These are phyloP conservation scores for Phellopilus nigrolimitatus DNA, from an alignment of 1,284 basidiomycete species.

Conservation along the genomic window DNA sequence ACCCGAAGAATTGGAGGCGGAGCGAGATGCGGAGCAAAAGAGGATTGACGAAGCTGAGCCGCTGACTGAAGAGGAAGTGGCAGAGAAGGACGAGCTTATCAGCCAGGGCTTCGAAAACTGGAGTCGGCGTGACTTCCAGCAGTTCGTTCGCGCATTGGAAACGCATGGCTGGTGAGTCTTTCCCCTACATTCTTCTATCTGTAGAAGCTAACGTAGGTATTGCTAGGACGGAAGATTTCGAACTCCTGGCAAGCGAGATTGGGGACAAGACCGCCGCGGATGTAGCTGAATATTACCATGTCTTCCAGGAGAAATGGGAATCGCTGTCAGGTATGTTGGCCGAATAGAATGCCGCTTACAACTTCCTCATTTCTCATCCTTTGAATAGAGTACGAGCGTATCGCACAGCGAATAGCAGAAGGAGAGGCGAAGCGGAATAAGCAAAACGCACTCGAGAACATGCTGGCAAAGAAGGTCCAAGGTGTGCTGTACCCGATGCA, in stretches of 20 bases:
- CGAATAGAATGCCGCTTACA: too few species aligned
- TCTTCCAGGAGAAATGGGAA: slow-evolving; percentile 89
- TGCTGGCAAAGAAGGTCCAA: slow-evolving; percentile 76
- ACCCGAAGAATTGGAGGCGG: slow-evolving; percentile 81
- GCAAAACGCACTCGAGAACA: slow-evolving; percentile 76
- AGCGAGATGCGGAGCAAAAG: slow-evolving; percentile 78
- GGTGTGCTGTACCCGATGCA: slow-evolving; percentile 88
- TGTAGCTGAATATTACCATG: slow-evolving; percentile 75
- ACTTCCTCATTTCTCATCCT: too few species aligned
- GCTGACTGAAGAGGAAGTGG: slow-evolving; percentile 80
- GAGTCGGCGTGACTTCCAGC: slow-evolving; percentile 92
- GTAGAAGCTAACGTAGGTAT: slow-evolving; percentile 66
- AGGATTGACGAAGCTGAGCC: slow-evolving; percentile 86
- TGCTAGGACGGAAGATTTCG: slow-evolving; percentile 71
- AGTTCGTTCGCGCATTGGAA: slow-evolving; percentile 83
- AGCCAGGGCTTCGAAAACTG: slow-evolving; percentile 83
- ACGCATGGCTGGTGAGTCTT: slow-evolving; percentile 74
- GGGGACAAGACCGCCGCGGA: slow-evolving; percentile 83
- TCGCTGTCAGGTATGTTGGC: slow-evolving; percentile 76
- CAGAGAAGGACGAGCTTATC: slow-evolving; percentile 76
- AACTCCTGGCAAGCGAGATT: slow-evolving; percentile 81
- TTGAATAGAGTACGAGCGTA: slow-evolving; percentile 79
- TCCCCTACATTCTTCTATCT: background rate
- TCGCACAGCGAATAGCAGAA: slow-evolving; percentile 75
- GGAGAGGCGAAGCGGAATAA: slow-evolving; percentile 86